Base-by-base conservation (phyloP, 805 yeast genomes). In the Candida mattraensis region DNA sequence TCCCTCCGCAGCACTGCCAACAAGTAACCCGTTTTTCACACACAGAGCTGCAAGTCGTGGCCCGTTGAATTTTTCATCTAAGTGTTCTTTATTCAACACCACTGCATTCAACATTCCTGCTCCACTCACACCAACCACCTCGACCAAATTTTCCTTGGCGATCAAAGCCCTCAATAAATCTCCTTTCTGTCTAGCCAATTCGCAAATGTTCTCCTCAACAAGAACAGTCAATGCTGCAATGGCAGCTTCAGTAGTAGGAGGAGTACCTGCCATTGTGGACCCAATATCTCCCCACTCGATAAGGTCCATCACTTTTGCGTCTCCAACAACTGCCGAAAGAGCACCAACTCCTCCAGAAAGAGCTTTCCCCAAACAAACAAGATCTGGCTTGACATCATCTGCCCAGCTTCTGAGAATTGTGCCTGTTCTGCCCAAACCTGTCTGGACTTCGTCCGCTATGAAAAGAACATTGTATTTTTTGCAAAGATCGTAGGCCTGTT, bases 401-500 rank as follows among this genome's bases (percentile, higher is more conserved):
- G 37, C 47, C 47, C 46, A 49, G 18, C 46, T 35, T 24, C 42
- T 43, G 11, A 52, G 37, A 5, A 46, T 8, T 9, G 38, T 13
- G 10, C 60, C 60, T 4, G 60, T 44, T 40, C 60, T 45, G n/a
- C 59, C 60, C 15, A 50, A 33, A 3, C 59, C 60, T 2, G 56
- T 48, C 30, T 54, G 59, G n/a, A 55, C 56, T 32, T 55, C 60
- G 39, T 55, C 60, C 1, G 58, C 54, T 34, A 55, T 51, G 33
- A 51, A 50, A 9, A 55, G 32, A 23, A 55, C 43, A 32, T 54
- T 53, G 35, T 44, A 50, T 32, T 51, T 44, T 25, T 53, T 42
- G 37, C 60, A 55, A 11, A 55, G 25, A 2, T 45, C 50, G 24
- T 16, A 43, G 2, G 54, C 54, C 16, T 42, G 24, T 11, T 44